Evolutionary conservation across 495 filamentous ascomycete genomes (phyloP), one percentile per base, ranked within the genome.

Genomic region (Elasticomyces elasticus): DNA sequence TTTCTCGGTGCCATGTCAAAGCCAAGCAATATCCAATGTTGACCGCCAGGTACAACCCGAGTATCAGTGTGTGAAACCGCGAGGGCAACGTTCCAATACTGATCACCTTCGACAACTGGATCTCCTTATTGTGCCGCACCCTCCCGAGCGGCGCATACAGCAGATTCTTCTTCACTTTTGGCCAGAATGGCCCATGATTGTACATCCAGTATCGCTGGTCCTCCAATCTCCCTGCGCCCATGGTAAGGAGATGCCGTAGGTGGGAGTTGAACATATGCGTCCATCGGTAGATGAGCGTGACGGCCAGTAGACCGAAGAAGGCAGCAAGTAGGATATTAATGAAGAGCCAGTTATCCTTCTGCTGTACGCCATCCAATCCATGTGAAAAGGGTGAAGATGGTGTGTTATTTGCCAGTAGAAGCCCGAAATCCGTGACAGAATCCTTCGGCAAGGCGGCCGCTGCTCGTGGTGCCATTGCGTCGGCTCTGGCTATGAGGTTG

Each of bases 41-140:
- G 58, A 78, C 84, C 12, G 74, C 71, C 20, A 91, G 66, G 68
- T 95, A 95, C 17, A 77, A 65, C 1, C 76, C 11, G 45, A 98
- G 72, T 60, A 97, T 75, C 25, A 89, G 67, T 4, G 84, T 79
- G 60, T 98, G 89, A 61, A 95, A 82, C 25, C 92, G 74, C 3
- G 87, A 86, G 0, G 92, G 92, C 17, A 98, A 71, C 0, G 90
- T 95, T 38, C 92, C 92, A 46, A 95, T 82, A 59, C 85, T 88
- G 64, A 96, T 57, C n/a, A 87, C 89, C 10, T 77, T 76, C 27
- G 85, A 89, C n/a, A 98, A 70, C 63, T 87, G 84, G 57, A 97
- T 76, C 65, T 94, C 87, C 26, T 84, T 76, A 61, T 96, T 95
- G 67, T 96, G 92, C 60, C 90, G 76, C 62, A 90, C 88, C 25